Percentiles rank a stretch among this genome's conserved stretches.
phyloP scores from a whole-genome alignment of 2,329 filamentous ascomycete species.

The Colletotrichum sp. region DNA sequence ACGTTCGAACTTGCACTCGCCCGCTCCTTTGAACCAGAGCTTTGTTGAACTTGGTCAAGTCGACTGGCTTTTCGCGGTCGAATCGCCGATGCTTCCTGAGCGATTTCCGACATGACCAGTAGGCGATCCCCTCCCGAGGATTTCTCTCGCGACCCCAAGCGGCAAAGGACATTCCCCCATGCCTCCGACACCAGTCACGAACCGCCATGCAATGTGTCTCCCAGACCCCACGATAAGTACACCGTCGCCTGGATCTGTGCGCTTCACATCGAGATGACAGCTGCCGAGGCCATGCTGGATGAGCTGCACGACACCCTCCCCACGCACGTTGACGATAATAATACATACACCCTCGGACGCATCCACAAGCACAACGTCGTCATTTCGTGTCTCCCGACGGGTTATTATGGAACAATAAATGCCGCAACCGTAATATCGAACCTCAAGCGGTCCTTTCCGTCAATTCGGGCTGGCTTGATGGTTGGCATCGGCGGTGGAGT shows the following conservation, averaged over 20 bases:
- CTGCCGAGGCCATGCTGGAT: conserved; percentile 24
- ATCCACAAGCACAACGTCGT: not conserved
- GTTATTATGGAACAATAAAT: not conserved
- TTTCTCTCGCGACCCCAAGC: not conserved
- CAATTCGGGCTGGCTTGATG: conserved; percentile 16
- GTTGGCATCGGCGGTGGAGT: conserved; percentile 33
- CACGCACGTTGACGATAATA: not conserved
- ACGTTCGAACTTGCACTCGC: accelerated
- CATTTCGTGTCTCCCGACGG: not conserved
- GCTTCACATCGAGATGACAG: conserved; percentile 18
- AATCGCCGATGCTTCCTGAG: accelerated
- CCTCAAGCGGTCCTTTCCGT: conserved; percentile 17
- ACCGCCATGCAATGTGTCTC: not conserved
- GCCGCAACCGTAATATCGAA: conserved; percentile 10
- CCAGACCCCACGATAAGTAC: not conserved
- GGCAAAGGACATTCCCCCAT: not conserved
- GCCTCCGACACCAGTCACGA: not conserved
- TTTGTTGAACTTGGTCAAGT: not conserved
- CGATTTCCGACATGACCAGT: not conserved
- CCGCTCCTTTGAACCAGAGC: not conserved
- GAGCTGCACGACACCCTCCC: not conserved
- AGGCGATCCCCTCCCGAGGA: not conserved
- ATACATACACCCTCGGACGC: not conserved
- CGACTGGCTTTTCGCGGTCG: not conserved
- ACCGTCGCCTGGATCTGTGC: conserved; percentile 26